These are phyloP conservation scores for Chloranthus sessilifolius DNA, from an alignment of 164 flowering plant genomes.

Conservation along the genomic window DNA sequence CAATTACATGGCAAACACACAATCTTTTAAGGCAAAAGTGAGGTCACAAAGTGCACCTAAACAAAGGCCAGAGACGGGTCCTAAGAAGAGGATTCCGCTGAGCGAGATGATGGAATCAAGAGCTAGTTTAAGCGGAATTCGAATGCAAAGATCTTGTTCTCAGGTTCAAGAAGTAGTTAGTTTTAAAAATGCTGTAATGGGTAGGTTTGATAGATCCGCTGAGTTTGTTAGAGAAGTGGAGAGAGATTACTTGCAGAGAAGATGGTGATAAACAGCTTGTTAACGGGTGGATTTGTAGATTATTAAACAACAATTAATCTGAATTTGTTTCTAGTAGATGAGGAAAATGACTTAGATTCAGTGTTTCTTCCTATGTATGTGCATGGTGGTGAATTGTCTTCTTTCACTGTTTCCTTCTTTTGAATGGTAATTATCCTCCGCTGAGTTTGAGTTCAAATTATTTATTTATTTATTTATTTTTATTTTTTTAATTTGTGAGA, in stretches of 20 bases:
- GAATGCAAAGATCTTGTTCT: conserved; percentile 51
- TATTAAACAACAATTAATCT: not conserved
- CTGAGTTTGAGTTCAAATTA: too few species aligned
- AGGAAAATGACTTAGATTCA: not conserved
- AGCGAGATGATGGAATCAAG: conserved; percentile 65
- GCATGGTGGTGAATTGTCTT: not conserved
- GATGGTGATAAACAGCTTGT: conserved; percentile 10
- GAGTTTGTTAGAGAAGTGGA: conserved; percentile 19
- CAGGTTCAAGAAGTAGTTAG: conserved; percentile 40
- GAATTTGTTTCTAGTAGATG: not conserved
- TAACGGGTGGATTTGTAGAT: not conserved
- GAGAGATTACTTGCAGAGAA: conserved; percentile 16
- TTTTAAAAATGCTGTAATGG: conserved; percentile 30
- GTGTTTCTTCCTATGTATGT: conserved; percentile 3
- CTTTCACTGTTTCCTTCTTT: too few species aligned
- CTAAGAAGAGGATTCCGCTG: conserved; percentile 53
- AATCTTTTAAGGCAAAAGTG: conserved; percentile 63
- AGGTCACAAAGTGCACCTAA: conserved; percentile 80
- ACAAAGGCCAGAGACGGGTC: conserved; percentile 65
- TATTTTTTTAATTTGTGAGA: too few species aligned
- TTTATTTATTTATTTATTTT: too few species aligned
- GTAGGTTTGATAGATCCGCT: conserved; percentile 24
- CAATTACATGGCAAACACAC: conserved; percentile 71
- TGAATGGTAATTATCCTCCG: too few species aligned
- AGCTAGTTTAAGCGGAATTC: conserved; percentile 58